Evolutionary conservation across 2,329 filamentous ascomycete species (phyloP), one percentile per base, ranked within the genome.

Genomic region (Neurospora sp.): DNA sequence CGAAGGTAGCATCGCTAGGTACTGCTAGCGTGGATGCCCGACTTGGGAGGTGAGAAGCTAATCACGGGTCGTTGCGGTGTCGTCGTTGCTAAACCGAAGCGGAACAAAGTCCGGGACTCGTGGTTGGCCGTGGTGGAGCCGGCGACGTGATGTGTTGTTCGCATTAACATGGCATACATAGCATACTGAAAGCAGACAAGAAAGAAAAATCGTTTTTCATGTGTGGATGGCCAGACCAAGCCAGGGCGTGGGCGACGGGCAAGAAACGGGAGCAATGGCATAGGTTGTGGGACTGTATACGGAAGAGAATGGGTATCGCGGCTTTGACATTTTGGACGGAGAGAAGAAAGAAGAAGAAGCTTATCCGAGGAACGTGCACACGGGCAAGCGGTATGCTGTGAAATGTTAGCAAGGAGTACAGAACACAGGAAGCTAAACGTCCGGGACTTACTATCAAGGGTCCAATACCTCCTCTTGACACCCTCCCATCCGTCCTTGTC

Each of bases 381-480:
- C 85, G 2, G 92, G 92, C 74, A 95, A 81, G 68, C 87, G 87
- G 79, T 96, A 96, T 75, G 86, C 86, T 89, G 77, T 69, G 70
- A 71, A 28, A 28, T 70, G 74, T 78, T 75, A 80, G 79, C 72
- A 76, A 72, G 23, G 17, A 58, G 68, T 28, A 71, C 19, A 73
- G 71, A 46, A 66, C 46, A n/a, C 42, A 70, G 15, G 52, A 68
- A 15, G 42, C 70, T 38, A 17, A 69, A 70, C 33, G 38, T 58
- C 10, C 19, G 38, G 5, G 17, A 82, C 85, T 83, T 79, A 88
- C 86, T 89, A 72, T 93, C 88, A 68, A 98, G 83, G 38, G 91
- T 91, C 94, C 95, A 98, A 79, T 98, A 98, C 71, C 91, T 89
- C 76, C 94, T 88, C 77, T 91, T 88, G 15, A 97, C 92, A 0